These are phyloP conservation scores for Rutidosis leptorrhynchoides DNA, from an alignment of 129 eudicot genomes.

Conservation along the genomic window DNA sequence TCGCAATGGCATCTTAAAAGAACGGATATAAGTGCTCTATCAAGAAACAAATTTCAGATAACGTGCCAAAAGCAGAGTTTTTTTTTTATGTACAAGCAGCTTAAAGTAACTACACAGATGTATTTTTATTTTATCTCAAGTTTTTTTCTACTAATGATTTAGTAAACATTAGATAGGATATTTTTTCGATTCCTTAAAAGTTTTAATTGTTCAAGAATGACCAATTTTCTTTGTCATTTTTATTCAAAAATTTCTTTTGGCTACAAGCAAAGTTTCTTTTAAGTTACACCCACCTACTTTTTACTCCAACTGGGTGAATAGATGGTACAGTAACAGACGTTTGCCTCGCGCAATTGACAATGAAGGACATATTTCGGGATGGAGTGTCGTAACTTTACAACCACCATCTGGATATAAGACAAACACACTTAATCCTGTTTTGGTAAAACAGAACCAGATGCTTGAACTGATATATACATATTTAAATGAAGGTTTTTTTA, in stretches of 20 bases:
- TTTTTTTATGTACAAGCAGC: neutral
- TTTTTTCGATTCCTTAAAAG: neutral
- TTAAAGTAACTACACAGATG: too few species aligned
- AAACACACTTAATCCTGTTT: slow-evolving; percentile 6
- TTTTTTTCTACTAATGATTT: neutral
- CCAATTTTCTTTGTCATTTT: too few species aligned
- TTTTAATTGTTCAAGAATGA: too few species aligned
- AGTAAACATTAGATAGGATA: neutral
- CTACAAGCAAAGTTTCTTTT: neutral
- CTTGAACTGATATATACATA: neutral
- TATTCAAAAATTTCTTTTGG: too few species aligned
- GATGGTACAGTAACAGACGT: neutral
- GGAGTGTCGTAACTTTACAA: neutral
- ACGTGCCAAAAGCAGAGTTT: neutral
- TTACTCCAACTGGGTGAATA: slow-evolving; percentile 1
- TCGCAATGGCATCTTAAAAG: neutral
- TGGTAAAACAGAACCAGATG: neutral
- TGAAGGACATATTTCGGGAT: slow-evolving; percentile 12
- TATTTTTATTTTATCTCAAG: too few species aligned
- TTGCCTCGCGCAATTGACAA: slow-evolving; percentile 13
- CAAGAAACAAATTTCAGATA: neutral
- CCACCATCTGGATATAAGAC: slow-evolving; percentile 2
- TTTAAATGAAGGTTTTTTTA: neutral
- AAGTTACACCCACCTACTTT: neutral
- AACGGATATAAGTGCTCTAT: neutral